Evolutionary conservation across 495 filamentous ascomycete genomes (phyloP), one percentile per base, ranked within the genome.

Genomic region (Hypoxylon cercidicola): DNA sequence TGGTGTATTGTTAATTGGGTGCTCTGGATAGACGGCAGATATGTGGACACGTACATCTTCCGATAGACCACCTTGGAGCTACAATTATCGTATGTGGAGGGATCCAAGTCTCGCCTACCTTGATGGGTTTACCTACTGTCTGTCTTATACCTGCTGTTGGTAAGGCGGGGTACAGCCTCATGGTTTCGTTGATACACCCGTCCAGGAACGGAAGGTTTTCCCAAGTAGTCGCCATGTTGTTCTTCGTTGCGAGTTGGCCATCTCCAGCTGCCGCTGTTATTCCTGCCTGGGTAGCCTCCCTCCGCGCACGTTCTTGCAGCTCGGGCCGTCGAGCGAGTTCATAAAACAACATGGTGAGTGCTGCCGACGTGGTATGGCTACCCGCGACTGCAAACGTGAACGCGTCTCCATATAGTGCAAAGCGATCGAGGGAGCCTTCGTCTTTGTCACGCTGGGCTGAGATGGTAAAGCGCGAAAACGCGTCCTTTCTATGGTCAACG

Each of bases 291-390:
- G 21, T 74, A 25, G 84, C 72, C 62, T 83, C 79, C 19, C 62
- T 18, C 39, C 76, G 75, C 11, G 79, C 73, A 32, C 71, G 70
- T 11, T 63, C 45, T 54, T 77, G 76, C 11, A 78, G 64, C 1
- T 54, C 52, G 0, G 75, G 73, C 43, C 80, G 70, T 32, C 77
- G 77, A 0, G 84, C 74, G 13, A 86, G 67, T 57, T 83, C 72
- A 60, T 82, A 85, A 28, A 86, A 74, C 19, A 85, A 68, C 10
- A 79, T 74, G 30, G 78, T 76, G 0, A 85, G 70, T 0, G 76
- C 71, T 16, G 78, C 79, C 1, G 81, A 78, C 0, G 81, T 82
- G 13, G 78, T 85, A 55, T 85, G 83, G 28, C 74, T 78, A 1
- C 82, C 84, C 1, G 81, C 82, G 19, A 82, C 75, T 30, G 82